Evolutionary conservation across 805 yeast species (phyloP).

Genomic region (Ogataea kodamae): DNA sequence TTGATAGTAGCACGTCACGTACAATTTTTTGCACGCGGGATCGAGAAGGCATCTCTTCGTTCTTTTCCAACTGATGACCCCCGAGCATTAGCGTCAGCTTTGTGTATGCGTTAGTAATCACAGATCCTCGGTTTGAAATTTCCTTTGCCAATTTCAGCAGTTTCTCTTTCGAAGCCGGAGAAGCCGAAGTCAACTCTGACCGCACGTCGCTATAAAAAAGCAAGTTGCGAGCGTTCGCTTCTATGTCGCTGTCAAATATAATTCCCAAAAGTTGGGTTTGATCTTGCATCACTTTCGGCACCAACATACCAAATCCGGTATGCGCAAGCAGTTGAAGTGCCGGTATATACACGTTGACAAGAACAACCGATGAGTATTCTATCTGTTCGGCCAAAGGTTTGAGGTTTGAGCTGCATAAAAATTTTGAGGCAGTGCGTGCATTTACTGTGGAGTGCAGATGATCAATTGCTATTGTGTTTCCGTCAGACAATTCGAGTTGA

Average conservation of each 20-base stretch:
- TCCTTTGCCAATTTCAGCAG: slow-evolving; percentile 18
- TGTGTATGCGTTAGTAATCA: slow-evolving; percentile 42
- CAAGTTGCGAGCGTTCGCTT: slow-evolving; percentile 41
- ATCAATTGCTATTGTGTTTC: slow-evolving; percentile 29
- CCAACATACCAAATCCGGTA: slow-evolving; percentile 82
- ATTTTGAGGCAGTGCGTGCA: slow-evolving; percentile 37
- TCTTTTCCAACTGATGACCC: slow-evolving; percentile 41
- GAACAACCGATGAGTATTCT: slow-evolving; percentile 48
- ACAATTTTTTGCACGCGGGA: slow-evolving; percentile 24
- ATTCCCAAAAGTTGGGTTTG: slow-evolving; percentile 70
- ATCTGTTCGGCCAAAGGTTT: slow-evolving; percentile 19
- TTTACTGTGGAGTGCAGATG: slow-evolving; percentile 60
- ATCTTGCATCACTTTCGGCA: slow-evolving; percentile 53
- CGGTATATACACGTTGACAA: slow-evolving; percentile 67
- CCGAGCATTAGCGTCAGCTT: slow-evolving; percentile 90
- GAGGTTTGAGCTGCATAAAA: slow-evolving; percentile 26
- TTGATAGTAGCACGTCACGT: slow-evolving; percentile 20
- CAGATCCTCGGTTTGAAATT: slow-evolving; percentile 18
- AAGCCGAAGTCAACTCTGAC: slow-evolving; percentile 8
- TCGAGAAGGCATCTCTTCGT: slow-evolving; percentile 21
- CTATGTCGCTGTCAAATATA: slow-evolving; percentile 86
- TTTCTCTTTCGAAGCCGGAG: slow-evolving; percentile 3
- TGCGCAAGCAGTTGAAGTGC: slow-evolving; percentile 37
- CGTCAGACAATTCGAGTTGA: slow-evolving; percentile 1
- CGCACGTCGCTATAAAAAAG: slow-evolving; percentile 22